These are phyloP conservation scores for Chlamydomonas reinhardtii DNA, from an alignment of 163 green algal species.

Conservation along the genomic window DNA sequence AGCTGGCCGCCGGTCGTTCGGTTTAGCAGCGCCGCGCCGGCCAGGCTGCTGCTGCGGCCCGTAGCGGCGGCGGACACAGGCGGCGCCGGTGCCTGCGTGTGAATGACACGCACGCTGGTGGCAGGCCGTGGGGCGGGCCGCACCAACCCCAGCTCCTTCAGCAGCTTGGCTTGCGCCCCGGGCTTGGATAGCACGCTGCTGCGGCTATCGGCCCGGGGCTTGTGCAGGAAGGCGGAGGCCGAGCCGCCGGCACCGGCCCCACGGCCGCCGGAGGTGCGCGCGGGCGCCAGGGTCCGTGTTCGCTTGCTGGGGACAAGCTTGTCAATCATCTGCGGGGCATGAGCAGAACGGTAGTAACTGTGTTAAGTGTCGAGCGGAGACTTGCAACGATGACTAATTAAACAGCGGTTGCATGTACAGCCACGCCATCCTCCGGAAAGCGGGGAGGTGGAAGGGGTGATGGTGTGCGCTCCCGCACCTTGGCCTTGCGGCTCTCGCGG, in stretches of 20 bases:
- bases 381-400: no score
- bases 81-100: neutral
- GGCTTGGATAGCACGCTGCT: slow-evolving; percentile 16
- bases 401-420: no score
- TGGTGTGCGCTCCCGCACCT: neutral
- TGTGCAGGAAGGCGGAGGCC: slow-evolving; percentile 10
- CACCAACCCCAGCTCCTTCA: slow-evolving; percentile 39
- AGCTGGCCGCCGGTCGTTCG: neutral
- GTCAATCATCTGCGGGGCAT: slow-evolving; percentile 45
- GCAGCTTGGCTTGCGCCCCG: slow-evolving; percentile 31
- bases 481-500: slow-evolving; percentile 36
- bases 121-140: neutral
- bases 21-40: slow-evolving; percentile 12
- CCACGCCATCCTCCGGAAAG: no score
- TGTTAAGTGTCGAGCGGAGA: no score
- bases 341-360: no score
- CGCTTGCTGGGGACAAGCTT: slow-evolving; percentile 18
- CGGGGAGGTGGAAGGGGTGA: no score
- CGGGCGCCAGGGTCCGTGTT: neutral
- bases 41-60: slow-evolving; percentile 37
- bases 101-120: neutral
- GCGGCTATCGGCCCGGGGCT: slow-evolving; percentile 13
- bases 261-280: neutral
- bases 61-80: neutral
- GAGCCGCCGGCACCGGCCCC: neutral